These are phyloP conservation scores for Lentinula boryana DNA, from an alignment of 768 basidiomycete species.

Conservation along the genomic window DNA sequence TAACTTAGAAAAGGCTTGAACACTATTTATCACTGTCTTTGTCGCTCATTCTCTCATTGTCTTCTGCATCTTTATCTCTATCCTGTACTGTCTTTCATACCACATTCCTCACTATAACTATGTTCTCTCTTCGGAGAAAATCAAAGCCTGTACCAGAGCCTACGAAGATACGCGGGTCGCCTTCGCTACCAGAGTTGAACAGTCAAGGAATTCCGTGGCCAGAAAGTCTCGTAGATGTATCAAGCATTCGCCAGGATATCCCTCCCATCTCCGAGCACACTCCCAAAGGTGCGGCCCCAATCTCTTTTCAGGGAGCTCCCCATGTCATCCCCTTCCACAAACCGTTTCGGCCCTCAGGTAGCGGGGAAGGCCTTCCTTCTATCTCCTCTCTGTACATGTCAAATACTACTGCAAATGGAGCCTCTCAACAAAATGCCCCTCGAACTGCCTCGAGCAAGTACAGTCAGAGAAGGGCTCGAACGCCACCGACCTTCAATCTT, in stretches of 20 bases:
- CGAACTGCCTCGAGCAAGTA: conserved; percentile 38
- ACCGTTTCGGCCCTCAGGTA: conserved; percentile 63
- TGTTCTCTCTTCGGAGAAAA: conserved; percentile 78
- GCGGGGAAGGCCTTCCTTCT: conserved; percentile 34
- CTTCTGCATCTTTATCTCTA: conserved; percentile 14
- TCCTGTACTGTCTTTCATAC: conserved; percentile 7
- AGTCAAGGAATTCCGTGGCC: conserved; percentile 82
- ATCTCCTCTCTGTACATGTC: conserved; percentile 73
- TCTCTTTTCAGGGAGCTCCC: conserved; percentile 52
- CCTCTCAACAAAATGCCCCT: conserved; percentile 21
- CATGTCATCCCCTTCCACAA: conserved; percentile 73
- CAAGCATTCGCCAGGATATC: conserved; percentile 48
- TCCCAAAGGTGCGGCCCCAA: conserved; percentile 66
- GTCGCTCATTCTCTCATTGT: not conserved
- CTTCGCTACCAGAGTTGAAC: conserved; percentile 73
- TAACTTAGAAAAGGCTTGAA: conserved; percentile 1
- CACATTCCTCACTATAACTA: conserved; percentile 21
- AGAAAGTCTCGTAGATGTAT: conserved; percentile 71
- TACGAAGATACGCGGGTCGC: conserved; percentile 60
- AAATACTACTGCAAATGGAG: conserved; percentile 48
- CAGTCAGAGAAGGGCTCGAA: conserved; percentile 58
- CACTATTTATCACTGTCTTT: not conserved
- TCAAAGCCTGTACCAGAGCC: conserved; percentile 45
- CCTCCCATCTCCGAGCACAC: conserved; percentile 23
- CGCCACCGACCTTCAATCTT: conserved; percentile 78